Conservation (phyloP, 2,329 filamentous ascomycete species). For the Nothopassalora personata region DNA sequence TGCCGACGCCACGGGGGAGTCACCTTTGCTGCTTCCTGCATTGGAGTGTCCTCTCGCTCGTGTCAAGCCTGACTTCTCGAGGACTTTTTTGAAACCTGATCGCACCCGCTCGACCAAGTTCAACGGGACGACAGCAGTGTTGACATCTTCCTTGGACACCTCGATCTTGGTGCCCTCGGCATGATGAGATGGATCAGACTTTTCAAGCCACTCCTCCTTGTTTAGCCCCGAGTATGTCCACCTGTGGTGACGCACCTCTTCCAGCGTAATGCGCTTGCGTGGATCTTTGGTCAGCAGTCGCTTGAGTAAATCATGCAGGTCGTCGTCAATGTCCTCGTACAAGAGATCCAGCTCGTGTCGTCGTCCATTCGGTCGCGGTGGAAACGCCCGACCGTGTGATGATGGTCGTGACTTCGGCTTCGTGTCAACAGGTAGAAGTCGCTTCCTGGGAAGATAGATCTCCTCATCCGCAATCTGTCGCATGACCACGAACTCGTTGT, state of each 20-base stretch:
- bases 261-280: conserved; percentile 76
- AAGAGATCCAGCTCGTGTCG: conserved; percentile 71
- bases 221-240: conserved; percentile 79
- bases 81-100: conserved; percentile 51
- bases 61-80: conserved; percentile 10
- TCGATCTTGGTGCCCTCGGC: conserved; percentile 81
- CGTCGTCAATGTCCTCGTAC: conserved; percentile 80
- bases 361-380: conserved; percentile 54
- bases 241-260: conserved; percentile 87
- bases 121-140: conserved; percentile 81
- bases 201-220: conserved; percentile 78
- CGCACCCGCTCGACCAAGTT: conserved; percentile 79
- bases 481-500: conserved; percentile 90
- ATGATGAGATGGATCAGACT: conserved; percentile 77
- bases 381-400: conserved; percentile 44
- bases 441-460: conserved; percentile 77
- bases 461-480: conserved; percentile 85
- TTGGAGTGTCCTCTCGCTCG: conserved; percentile 46
- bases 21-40: conserved; percentile 51
- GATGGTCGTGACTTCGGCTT: conserved; percentile 41
- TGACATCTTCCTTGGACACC: conserved; percentile 85
- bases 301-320: conserved; percentile 70
- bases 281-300: conserved; percentile 86
- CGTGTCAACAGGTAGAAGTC: conserved; percentile 66
- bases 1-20: conserved; percentile 48